Percentiles rank a stretch among this genome's conserved stretches.
phyloP scores from a whole-genome alignment of 305 asterid genomes.

The Fraxinus ornus region DNA sequence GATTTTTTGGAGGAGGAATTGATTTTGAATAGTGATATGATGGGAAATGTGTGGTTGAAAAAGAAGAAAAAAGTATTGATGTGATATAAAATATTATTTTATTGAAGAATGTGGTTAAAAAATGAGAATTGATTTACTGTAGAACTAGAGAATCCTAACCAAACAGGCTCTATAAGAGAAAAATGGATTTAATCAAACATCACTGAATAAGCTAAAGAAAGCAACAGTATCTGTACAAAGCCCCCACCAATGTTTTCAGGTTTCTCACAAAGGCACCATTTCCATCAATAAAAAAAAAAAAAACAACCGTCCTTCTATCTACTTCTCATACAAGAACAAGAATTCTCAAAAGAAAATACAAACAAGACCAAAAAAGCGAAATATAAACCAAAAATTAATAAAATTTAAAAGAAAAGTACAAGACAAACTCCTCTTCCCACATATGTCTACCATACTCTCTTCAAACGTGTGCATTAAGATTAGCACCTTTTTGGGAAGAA shows the following conservation, averaged over 20 bases:
- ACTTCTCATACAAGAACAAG: slow-evolving; percentile 28
- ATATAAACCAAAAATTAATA: background rate
- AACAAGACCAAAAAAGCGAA: background rate
- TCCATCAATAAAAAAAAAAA: slow-evolving; percentile 15
- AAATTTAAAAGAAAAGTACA: background rate
- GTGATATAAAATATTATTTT: too few species aligned
- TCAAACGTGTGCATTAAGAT: background rate
- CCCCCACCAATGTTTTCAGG: background rate
- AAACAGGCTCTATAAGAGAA: background rate
- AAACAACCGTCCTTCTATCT: slow-evolving; percentile 27
- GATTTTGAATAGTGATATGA: too few species aligned
- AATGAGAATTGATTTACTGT: too few species aligned
- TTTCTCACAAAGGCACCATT: slow-evolving; percentile 11
- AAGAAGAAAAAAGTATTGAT: too few species aligned
- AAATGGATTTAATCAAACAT: background rate
- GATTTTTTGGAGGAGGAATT: too few species aligned
- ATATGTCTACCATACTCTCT: background rate
- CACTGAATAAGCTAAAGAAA: slow-evolving; percentile 12
- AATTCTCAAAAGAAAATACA: slow-evolving; percentile 2
- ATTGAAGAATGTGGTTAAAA: too few species aligned
- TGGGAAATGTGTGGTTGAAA: too few species aligned
- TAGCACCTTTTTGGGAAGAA: background rate
- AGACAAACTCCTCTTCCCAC: background rate
- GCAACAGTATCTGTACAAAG: slow-evolving; percentile 32
- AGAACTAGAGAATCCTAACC: too few species aligned